Base-by-base conservation (phyloP, 2,329 filamentous ascomycete genomes). In the Alternaria sp. region DNA sequence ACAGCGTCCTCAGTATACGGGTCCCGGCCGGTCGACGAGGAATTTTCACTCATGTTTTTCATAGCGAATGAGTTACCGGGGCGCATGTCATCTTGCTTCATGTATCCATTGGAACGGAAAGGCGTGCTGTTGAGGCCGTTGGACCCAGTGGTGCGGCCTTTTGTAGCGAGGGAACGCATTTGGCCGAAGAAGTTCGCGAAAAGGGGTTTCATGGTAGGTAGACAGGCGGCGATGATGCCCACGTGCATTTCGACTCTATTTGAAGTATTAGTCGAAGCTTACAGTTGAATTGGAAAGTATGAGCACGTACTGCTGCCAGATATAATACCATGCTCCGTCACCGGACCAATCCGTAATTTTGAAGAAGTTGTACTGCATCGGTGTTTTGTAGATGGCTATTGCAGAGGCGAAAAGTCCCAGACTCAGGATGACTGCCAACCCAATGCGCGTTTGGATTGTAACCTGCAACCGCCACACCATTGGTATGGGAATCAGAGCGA, bases 381-480 rank as follows among this genome's bases (percentile, higher is more conserved):
- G 67, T 22, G 67, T 72, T 12, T 69, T 64, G 60, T 68, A 67
- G 43, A 67, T 65, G 12, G 69, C 65, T 5, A 71, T 57, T n/a
- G 64, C 67, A n/a, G 69, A 69, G 10, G 72, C 73, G 48, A 81
- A 77, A 28, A 79, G 73, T 27, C 80, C 79, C 11, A 81, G 65
- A 38, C 72, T 70, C 16, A 81, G 70, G 52, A 80, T 73, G 44
- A 74, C 34, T 16, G 64, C 68, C 20, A 77, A 69, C 5, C 79
- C 74, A 22, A 80, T 62, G 51, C 80, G 81, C 2, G 80, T 81
- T 38, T 76, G 77, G 3, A 71, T 60, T 64, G 81, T 81, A 59
- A 82, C 72, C 62, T 81, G 78, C 2, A 83, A 71, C 28, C 72
- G 76, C 65, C 79, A 72, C 25, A 83, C 75, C 69, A 83, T 76